Base-by-base conservation (phyloP, 352 stramenopile genomes). In the Globisporangium solare region DNA sequence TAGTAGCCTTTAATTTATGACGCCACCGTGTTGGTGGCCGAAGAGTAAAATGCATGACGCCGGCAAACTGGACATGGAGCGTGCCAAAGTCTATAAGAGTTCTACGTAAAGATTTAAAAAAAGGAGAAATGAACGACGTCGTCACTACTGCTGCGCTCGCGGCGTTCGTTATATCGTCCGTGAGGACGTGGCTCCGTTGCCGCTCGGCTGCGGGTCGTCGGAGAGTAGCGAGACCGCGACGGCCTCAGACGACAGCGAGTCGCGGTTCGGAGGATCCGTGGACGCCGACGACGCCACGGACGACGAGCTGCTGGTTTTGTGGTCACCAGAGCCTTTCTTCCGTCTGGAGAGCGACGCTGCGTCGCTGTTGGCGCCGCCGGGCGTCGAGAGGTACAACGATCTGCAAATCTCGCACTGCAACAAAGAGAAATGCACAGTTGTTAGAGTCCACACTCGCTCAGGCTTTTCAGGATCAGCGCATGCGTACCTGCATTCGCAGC, bases 401-500 rank as follows among this genome's bases (percentile, higher is more conserved):
- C 66, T 65, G 24, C 73, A 83, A 59, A 79, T 79, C 60, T 74
- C 68, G 22, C 71, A 83, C 73, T 80, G 48, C 8, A 20, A 54
- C 53, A 39, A 39, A 45, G 37, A 10, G 27, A 54, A 13, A 31
- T 14, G 49, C 39, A 24, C 11, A 22, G 53, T 50, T 39, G 6
- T 14, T n/a, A 70, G 32, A 66, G 42, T 54, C 13, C 37, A 48
- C n/a, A 18, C n/a, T 13, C 2, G 8, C 22, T 22, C 10, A 47
- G 46, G 27, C n/a, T 22, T 37, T 15, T 0, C 13, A 41, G 2
- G 2, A 52, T 12, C 46, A 31, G 17, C 10, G 10, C n/a, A 31
- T 8, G 17, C 66, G 53, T 86, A 91, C 83, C 61, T 89, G 76
- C 52, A 83, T 73, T 11, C 66, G 74, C 22, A 78, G 50, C 11